Evolutionary conservation across 306 rosid species (phyloP).

Genomic region (Begonia masoniana): DNA sequence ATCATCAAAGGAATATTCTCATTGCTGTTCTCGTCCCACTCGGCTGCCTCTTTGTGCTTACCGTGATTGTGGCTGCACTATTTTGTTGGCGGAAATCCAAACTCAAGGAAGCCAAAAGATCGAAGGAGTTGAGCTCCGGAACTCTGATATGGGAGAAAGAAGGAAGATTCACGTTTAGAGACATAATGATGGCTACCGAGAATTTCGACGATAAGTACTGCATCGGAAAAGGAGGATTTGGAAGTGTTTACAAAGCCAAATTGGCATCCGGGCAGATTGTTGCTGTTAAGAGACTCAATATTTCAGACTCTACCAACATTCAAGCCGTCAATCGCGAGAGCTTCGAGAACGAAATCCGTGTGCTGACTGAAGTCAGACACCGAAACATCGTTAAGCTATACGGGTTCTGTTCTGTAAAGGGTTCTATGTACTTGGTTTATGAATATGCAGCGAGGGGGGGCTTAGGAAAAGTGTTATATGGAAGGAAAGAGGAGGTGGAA

Average conservation of each 20-base stretch:
- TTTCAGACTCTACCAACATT: not conserved
- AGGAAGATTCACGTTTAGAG: not conserved
- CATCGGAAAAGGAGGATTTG: constrained; percentile 2
- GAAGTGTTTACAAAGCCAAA: not conserved
- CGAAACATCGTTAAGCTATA: not conserved
- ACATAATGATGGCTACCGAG: not conserved
- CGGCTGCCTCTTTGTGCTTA: not conserved
- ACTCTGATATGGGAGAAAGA: not conserved
- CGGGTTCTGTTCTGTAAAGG: not conserved
- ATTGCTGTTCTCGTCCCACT: not conserved
- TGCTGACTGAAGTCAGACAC: not conserved
- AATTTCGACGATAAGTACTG: constrained; percentile 3
- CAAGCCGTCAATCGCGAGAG: not conserved
- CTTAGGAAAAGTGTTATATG: not conserved
- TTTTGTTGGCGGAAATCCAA: not conserved
- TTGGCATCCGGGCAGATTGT: not conserved
- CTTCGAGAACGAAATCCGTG: constrained; percentile 1
- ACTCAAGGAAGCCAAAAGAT: not conserved
- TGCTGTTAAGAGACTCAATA: not conserved
- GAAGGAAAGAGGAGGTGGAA: not conserved
- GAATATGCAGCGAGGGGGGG: constrained; percentile 1
- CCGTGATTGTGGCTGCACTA: not conserved
- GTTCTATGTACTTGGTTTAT: constrained; percentile 2
- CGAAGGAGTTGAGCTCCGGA: not conserved
- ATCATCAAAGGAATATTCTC: not conserved